Percentiles rank a stretch among this genome's conserved stretches.
phyloP scores from a whole-genome alignment of 176 grass and related monocot species.

The Oryza punctata region DNA sequence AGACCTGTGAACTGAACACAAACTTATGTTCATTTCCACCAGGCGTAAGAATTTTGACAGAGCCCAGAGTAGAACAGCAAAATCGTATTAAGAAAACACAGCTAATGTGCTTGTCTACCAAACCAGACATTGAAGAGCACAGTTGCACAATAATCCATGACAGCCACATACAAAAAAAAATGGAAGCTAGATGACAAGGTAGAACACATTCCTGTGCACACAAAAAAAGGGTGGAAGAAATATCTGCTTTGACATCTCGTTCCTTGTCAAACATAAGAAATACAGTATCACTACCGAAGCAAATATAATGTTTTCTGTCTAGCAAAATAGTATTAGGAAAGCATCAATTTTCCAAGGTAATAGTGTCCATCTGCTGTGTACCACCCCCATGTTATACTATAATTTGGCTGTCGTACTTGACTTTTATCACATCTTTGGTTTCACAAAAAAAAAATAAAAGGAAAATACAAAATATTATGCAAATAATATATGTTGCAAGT shows the following conservation, averaged over 20 bases:
- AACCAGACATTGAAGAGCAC: no score
- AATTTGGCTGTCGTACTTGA: not conserved
- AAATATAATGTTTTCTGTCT: not conserved
- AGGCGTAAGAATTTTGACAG: not conserved
- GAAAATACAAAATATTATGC: not conserved
- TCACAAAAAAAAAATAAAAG: not conserved
- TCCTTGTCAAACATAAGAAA: not conserved
- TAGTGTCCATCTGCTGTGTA: not conserved
- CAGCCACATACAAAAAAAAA: not conserved
- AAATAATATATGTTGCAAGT: not conserved
- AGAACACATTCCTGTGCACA: not conserved
- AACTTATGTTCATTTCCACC: not conserved
- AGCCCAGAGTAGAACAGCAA: no score
- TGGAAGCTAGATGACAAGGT: not conserved
- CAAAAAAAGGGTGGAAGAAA: not conserved
- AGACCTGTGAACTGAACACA: not conserved
- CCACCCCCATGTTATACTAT: not conserved
- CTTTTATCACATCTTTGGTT: not conserved
- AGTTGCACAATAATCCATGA: not conserved
- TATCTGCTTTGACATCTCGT: not conserved
- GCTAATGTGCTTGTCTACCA: not conserved
- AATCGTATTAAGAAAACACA: not conserved
- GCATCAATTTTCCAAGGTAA: not conserved
- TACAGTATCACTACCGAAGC: not conserved
- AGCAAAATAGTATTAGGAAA: not conserved